A percentile compares a stretch with the other conserved stretches of the same genome.
phyloP scores from a whole-genome alignment of 2,329 filamentous ascomycete species.

The Beauveria rudraprayagi region DNA sequence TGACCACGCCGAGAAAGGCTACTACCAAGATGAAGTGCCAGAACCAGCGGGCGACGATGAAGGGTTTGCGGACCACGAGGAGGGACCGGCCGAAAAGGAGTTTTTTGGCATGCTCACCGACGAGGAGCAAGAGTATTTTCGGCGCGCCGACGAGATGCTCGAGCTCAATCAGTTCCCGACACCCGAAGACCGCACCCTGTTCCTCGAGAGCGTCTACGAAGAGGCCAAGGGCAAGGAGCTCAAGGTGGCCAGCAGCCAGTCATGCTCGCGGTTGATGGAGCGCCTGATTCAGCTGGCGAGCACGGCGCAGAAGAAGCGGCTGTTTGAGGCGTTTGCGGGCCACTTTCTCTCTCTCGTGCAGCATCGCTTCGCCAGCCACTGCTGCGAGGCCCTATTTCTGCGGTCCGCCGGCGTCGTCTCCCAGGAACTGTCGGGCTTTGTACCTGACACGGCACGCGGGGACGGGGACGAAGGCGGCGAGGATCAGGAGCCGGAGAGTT shows the following conservation, averaged over 20 bases:
- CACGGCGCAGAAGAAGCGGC: conserved; percentile 69
- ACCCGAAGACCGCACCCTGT: conserved; percentile 61
- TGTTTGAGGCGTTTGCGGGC: conserved; percentile 78
- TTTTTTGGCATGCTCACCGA: conserved; percentile 93
- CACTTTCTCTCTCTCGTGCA: conserved; percentile 87
- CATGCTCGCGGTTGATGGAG: conserved; percentile 89
- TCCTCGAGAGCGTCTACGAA: conserved; percentile 73
- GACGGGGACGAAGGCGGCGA: conserved; percentile 32
- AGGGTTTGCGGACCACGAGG: conserved; percentile 15
- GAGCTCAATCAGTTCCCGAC: conserved; percentile 82
- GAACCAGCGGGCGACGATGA: conserved; percentile 6
- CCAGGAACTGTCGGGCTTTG: conserved; percentile 53
- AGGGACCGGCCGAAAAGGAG: conserved; percentile 46
- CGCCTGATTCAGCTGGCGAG: conserved; percentile 76
- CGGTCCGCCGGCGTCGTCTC: conserved; percentile 73
- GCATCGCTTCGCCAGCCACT: conserved; percentile 95
- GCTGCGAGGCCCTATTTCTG: conserved; percentile 87
- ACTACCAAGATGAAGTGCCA: conserved; percentile 12
- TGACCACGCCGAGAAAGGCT: neutral
- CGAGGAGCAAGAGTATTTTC: conserved; percentile 93
- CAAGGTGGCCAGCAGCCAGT: conserved; percentile 93
- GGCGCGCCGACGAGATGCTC: conserved; percentile 78
- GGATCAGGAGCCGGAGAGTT: conserved; percentile 42
- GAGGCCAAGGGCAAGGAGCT: conserved; percentile 89
- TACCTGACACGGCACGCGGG: conserved; percentile 29